These are phyloP conservation scores for Mollisia scopiformis DNA, from an alignment of 2,329 filamentous ascomycete genomes.

Conservation along the genomic window DNA sequence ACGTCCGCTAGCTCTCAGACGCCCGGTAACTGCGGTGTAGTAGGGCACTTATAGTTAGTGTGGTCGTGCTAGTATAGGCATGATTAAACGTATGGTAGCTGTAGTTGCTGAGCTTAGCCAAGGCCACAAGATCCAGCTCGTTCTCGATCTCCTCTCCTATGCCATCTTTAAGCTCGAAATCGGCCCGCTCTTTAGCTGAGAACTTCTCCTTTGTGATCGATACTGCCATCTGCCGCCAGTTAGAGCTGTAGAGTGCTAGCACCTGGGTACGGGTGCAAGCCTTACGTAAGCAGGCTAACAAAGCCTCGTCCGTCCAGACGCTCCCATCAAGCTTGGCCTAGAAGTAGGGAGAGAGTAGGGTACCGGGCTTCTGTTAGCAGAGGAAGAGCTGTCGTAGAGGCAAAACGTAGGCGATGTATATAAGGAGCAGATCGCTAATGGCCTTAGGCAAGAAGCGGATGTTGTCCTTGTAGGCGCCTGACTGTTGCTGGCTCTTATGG, in stretches of 20 bases:
- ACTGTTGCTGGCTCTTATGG: slow-evolving; percentile 21
- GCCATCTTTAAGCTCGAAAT: slow-evolving; percentile 17
- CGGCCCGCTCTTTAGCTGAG: slow-evolving; percentile 9
- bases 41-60: slow-evolving; percentile 9
- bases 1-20: slow-evolving; percentile 13
- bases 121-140: slow-evolving; percentile 5
- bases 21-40: slow-evolving; percentile 9
- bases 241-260: slow-evolving; percentile 6
- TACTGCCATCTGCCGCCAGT: slow-evolving; percentile 6
- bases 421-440: slow-evolving; percentile 19
- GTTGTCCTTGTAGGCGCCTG: slow-evolving; percentile 18
- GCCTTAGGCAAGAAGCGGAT: slow-evolving; percentile 17
- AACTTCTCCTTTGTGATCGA: slow-evolving; percentile 22
- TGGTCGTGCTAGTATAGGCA: slow-evolving; percentile 11
- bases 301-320: slow-evolving; percentile 9
- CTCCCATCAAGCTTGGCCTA: slow-evolving; percentile 11
- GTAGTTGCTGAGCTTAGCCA: slow-evolving; percentile 16
- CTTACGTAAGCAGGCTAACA: too few relatives aligned
- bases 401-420: slow-evolving; percentile 14
- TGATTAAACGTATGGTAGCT: slow-evolving; percentile 13
- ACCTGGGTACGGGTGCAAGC: slow-evolving; percentile 7
- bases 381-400: slow-evolving; percentile 16
- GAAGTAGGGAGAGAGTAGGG: slow-evolving; percentile 16
- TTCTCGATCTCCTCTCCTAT: slow-evolving; percentile 2
- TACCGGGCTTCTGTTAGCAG: not conserved